phyloP scores from a whole-genome alignment of 2,329 filamentous ascomycete genomes.

The Pseudopyricularia cyperi region DNA sequence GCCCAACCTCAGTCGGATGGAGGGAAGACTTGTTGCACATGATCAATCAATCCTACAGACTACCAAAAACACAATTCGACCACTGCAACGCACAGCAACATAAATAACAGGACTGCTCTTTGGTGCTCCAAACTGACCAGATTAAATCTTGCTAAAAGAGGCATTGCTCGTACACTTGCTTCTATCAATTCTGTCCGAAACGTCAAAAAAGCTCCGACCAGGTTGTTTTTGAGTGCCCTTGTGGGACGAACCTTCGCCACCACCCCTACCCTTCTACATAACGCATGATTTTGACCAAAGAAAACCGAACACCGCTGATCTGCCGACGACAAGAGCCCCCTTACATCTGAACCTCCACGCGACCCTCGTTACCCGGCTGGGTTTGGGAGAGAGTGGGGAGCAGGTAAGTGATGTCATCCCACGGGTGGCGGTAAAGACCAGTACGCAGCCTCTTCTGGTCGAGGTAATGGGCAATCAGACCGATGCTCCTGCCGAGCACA shows the following conservation, averaged over 20 bases:
- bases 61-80: too few species aligned
- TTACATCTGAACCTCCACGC: constrained; percentile 79
- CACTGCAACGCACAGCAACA: not conserved
- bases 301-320: not conserved
- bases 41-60: too few species aligned
- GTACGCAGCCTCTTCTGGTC: constrained; percentile 99
- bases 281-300: not conserved
- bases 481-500: constrained; percentile 91
- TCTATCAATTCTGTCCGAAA: not conserved
- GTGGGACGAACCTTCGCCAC: not conserved
- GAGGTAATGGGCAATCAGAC: constrained; percentile 98
- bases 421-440: constrained; percentile 96
- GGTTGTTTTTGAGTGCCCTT: not conserved
- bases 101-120: not conserved
- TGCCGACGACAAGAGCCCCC: constrained; percentile 1
- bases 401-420: constrained; percentile 96
- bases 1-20: not conserved
- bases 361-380: constrained; percentile 63
- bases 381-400: constrained; percentile 66
- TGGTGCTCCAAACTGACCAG: not conserved
- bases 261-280: not conserved
- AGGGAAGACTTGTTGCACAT: not conserved
- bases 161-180: not conserved
- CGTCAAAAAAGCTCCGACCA: not conserved
- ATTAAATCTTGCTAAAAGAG: not conserved